These are phyloP conservation scores for Chytridiales sp. DNA, from an alignment of 371 early-diverging fungal genomes.

Conservation along the genomic window DNA sequence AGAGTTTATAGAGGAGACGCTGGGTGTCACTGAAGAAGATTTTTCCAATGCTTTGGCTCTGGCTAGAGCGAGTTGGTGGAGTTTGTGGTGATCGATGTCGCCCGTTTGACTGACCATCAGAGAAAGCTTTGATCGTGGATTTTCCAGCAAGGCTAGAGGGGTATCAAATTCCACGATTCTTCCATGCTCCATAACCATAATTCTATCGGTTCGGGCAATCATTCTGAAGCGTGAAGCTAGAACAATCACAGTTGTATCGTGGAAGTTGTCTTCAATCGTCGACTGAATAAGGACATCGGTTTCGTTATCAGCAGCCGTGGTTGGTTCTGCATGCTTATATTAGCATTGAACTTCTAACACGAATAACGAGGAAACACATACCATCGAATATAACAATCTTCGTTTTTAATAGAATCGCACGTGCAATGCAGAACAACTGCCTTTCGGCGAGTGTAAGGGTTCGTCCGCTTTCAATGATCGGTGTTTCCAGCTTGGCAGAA, in stretches of 20 bases:
- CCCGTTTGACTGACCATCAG: conserved; percentile 46
- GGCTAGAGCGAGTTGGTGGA: conserved; percentile 32
- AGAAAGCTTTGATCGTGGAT: conserved; percentile 44
- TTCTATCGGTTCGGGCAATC: conserved; percentile 46
- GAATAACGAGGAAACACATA: conserved; percentile 10
- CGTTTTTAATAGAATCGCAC: conserved; percentile 53
- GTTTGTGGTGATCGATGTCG: conserved; percentile 38
- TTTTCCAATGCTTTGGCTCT: conserved; percentile 18
- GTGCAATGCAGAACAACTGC: conserved; percentile 59
- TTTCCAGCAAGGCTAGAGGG: conserved; percentile 56
- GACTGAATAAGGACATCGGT: conserved; percentile 47
- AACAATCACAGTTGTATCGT: conserved; percentile 46
- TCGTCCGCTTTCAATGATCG: conserved; percentile 51
- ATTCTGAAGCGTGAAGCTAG: conserved; percentile 44
- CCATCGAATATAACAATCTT: conserved; percentile 58
- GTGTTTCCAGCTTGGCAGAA: conserved; percentile 51
- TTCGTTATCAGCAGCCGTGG: conserved; percentile 50
- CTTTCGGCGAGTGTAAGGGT: conserved; percentile 54
- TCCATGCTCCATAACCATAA: conserved; percentile 56
- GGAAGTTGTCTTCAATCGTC: conserved; percentile 45
- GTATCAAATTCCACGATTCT: conserved; percentile 65
- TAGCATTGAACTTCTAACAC: not conserved
- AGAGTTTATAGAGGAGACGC: not conserved
- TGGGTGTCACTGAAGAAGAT: not conserved
- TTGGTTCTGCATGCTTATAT: conserved; percentile 41